Evolutionary conservation across 1,139 yeast species (phyloP).

Genomic region (Geotrichum phurueaensis): DNA sequence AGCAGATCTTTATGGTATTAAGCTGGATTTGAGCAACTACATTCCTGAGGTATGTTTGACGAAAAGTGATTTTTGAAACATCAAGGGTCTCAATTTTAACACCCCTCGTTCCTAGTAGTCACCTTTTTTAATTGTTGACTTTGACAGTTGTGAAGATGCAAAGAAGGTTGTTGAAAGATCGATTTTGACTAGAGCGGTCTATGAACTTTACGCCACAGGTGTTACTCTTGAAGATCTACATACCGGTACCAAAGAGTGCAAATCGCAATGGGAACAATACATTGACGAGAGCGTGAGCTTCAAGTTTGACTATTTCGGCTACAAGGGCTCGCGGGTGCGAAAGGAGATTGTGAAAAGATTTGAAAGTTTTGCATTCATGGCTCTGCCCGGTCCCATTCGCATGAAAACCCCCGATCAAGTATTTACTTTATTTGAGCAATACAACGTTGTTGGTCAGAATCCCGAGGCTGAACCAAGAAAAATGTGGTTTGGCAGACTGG

Average conservation of each 20-base stretch:
- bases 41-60: slow-evolving; percentile 36
- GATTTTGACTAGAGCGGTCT: slow-evolving; percentile 66
- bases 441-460: slow-evolving; percentile 45
- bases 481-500: slow-evolving; percentile 71
- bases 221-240: slow-evolving; percentile 52
- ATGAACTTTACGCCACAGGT: slow-evolving; percentile 83
- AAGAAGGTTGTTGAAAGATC: slow-evolving; percentile 57
- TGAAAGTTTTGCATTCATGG: slow-evolving; percentile 66
- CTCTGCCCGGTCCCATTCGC: slow-evolving; percentile 67
- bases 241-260: slow-evolving; percentile 39
- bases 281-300: slow-evolving; percentile 37
- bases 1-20: slow-evolving; percentile 55
- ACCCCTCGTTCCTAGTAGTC: slow-evolving; percentile 18
- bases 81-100: not conserved
- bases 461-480: slow-evolving; percentile 50
- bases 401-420: slow-evolving; percentile 73
- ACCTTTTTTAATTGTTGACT: slow-evolving; percentile 67
- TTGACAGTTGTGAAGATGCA: slow-evolving; percentile 65
- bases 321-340: slow-evolving; percentile 58
- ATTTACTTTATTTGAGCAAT: slow-evolving; percentile 73
- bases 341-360: slow-evolving; percentile 56
- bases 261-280: slow-evolving; percentile 22
- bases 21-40: slow-evolving; percentile 57
- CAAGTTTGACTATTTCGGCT: slow-evolving; percentile 76
- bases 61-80: slow-evolving; percentile 7